Evolutionary conservation across 257 asterid species (phyloP).

Genomic region (Salvia rosmarinus): DNA sequence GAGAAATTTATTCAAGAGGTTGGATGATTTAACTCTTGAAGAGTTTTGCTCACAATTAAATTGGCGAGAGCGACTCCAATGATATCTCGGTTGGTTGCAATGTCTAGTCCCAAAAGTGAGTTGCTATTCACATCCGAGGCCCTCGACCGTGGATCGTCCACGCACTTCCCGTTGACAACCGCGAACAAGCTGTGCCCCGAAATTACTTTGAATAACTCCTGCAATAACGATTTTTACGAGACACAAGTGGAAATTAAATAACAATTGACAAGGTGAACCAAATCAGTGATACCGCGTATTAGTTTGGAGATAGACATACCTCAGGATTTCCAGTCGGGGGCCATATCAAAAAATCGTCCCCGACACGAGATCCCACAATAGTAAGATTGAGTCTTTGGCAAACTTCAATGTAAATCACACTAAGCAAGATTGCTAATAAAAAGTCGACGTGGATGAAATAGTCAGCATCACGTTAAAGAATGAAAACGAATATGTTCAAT

Average conservation of each 20-base stretch:
- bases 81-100: constrained; percentile 85
- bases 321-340: constrained; percentile 82
- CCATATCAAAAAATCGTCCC: constrained; percentile 98
- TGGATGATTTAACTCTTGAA: not conserved
- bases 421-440: constrained; percentile 83
- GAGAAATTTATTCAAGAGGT: constrained; percentile 16
- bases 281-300: not conserved
- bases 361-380: constrained; percentile 95
- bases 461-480: constrained; percentile 1
- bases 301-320: constrained; percentile 42
- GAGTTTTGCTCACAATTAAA: constrained; percentile 64
- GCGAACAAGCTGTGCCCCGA: constrained; percentile 87
- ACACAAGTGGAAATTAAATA: not conserved
- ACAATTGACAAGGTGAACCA: not conserved
- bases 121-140: constrained; percentile 88
- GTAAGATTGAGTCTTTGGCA: constrained; percentile 86
- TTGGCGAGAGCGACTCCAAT: constrained; percentile 91
- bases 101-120: constrained; percentile 76
- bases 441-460: constrained; percentile 23
- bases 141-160: constrained; percentile 82
- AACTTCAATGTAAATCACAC: constrained; percentile 92
- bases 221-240: not conserved
- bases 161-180: constrained; percentile 85
- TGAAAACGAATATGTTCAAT: not conserved
- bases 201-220: constrained; percentile 87